Percentiles rank a stretch among this genome's conserved stretches.
These are phyloP conservation scores for Aschersonia sp. DNA, from an alignment of 2,329 filamentous ascomycete genomes.

Conservation along the genomic window DNA sequence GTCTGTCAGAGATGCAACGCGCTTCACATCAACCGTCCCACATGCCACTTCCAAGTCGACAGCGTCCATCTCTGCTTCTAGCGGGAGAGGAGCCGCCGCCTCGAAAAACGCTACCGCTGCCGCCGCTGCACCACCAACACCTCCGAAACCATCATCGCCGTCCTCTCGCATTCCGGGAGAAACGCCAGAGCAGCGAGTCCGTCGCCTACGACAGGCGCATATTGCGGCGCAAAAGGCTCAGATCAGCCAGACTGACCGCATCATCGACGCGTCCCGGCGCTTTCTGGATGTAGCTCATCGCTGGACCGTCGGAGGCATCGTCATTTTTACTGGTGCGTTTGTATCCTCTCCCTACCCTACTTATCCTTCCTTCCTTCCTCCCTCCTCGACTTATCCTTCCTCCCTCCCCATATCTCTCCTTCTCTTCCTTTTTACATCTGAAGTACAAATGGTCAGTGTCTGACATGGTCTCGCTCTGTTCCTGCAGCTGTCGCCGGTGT, in stretches of 20 bases:
- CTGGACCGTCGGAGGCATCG: constrained; percentile 36
- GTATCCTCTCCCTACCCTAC: no score
- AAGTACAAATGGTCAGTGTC: background rate
- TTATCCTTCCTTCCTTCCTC: no score
- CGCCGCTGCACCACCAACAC: constrained; percentile 7
- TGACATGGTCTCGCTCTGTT: background rate
- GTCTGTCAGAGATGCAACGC: constrained; percentile 65
- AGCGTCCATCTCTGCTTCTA: background rate
- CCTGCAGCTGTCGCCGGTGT: constrained; percentile 35
- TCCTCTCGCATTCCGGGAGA: constrained; percentile 28
- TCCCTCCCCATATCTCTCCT: no score
- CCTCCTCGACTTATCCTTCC: no score
- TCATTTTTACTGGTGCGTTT: constrained; percentile 39
- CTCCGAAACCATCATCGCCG: constrained; percentile 7
- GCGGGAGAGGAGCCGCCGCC: constrained; percentile 5
- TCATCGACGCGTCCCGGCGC: constrained; percentile 31
- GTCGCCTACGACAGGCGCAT: constrained; percentile 52
- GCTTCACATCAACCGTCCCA: constrained; percentile 39
- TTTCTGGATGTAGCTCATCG: constrained; percentile 42
- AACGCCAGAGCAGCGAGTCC: constrained; percentile 55
- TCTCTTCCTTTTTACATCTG: no score
- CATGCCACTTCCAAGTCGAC: constrained; percentile 52
- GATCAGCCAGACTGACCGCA: constrained; percentile 34
- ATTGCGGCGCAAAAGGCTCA: constrained; percentile 48
- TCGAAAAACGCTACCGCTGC: constrained; percentile 15